These are phyloP conservation scores for Phytophthora syringae DNA, from an alignment of 352 stramenopile genomes.

Conservation along the genomic window DNA sequence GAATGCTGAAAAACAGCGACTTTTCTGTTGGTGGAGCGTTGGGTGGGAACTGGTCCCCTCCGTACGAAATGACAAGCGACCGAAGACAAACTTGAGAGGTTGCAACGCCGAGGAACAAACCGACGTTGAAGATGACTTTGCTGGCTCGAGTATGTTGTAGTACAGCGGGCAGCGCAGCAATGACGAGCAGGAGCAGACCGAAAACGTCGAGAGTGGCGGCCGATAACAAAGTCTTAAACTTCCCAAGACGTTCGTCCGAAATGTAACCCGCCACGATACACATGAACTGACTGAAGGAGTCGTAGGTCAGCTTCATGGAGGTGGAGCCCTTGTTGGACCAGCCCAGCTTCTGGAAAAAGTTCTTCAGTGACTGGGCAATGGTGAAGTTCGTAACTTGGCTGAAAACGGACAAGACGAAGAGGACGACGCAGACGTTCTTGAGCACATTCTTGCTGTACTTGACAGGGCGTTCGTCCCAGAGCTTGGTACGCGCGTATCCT, in stretches of 20 bases:
- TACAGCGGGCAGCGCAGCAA: constrained; percentile 44
- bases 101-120: constrained; percentile 52
- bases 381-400: constrained; percentile 53
- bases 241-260: constrained; percentile 55
- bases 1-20: constrained; percentile 76
- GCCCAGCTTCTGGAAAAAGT: constrained; percentile 63
- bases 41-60: constrained; percentile 63
- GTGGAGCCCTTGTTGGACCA: constrained; percentile 57
- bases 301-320: constrained; percentile 64
- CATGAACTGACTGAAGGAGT: constrained; percentile 62
- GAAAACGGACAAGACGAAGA: constrained; percentile 42
- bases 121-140: constrained; percentile 51
- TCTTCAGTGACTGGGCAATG: constrained; percentile 59
- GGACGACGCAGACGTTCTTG: constrained; percentile 54
- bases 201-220: constrained; percentile 37
- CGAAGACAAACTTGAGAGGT: constrained; percentile 52
- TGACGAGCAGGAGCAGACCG: constrained; percentile 47
- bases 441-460: constrained; percentile 57
- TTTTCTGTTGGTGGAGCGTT: constrained; percentile 42
- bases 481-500: constrained; percentile 9
- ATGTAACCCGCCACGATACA: constrained; percentile 59
- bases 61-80: constrained; percentile 63
- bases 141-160: constrained; percentile 17
- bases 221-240: constrained; percentile 30
- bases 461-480: constrained; percentile 45